Evolutionary conservation across 331 rosid genomes (phyloP).

Genomic region (Quercus phellos): DNA sequence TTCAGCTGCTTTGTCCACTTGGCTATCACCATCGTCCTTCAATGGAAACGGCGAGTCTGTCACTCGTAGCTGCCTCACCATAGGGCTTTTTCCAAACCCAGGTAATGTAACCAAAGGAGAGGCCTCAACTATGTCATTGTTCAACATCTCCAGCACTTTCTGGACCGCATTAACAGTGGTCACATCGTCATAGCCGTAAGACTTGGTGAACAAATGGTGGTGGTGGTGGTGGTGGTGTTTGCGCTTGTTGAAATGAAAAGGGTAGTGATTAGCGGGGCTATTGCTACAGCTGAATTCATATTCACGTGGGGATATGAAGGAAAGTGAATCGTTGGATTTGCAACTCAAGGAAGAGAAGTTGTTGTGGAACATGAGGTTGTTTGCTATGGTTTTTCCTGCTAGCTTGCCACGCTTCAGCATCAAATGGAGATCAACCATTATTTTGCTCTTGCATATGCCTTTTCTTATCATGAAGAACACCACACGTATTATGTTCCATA

Average conservation of each 20-base stretch:
- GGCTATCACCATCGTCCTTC: slow-evolving; percentile 53
- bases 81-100: slow-evolving; percentile 68
- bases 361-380: slow-evolving; percentile 43
- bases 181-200: slow-evolving; percentile 43
- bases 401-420: slow-evolving; percentile 67
- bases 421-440: slow-evolving; percentile 41
- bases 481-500: slow-evolving; percentile 56
- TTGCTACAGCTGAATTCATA: slow-evolving; percentile 96
- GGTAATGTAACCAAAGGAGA: slow-evolving; percentile 66
- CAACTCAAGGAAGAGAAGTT: slow-evolving; percentile 45
- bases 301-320: slow-evolving; percentile 54
- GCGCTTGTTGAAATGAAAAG: slow-evolving; percentile 38
- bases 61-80: slow-evolving; percentile 57
- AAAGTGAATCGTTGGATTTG: slow-evolving; percentile 46
- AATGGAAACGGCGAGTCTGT: slow-evolving; percentile 83
- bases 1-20: slow-evolving; percentile 72
- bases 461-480: slow-evolving; percentile 56
- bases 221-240: neutral
- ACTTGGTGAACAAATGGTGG: slow-evolving; percentile 23
- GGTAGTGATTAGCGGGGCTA: slow-evolving; percentile 47
- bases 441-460: slow-evolving; percentile 64
- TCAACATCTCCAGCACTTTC: slow-evolving; percentile 58
- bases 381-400: slow-evolving; percentile 61
- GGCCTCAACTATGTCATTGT: slow-evolving; percentile 36
- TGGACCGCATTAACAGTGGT: slow-evolving; percentile 42